Conservation (phyloP, 805 yeast species). For the Komagataella ulmi region DNA sequence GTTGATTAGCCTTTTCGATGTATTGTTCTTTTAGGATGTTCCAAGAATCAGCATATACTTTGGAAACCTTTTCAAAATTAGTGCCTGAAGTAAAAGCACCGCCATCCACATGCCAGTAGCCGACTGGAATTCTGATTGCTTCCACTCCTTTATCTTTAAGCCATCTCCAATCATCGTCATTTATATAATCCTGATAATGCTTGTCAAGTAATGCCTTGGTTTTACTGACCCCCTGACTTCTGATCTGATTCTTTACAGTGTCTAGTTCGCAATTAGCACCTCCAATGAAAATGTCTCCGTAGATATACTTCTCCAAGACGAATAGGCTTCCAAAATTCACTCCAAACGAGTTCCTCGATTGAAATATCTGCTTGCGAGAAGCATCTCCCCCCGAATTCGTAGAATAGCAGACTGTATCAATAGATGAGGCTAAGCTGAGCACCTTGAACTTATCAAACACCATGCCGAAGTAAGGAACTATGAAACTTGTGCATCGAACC, state of each 20-base stretch:
- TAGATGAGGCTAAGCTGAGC: background rate
- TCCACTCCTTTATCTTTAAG: slow-evolving; percentile 55
- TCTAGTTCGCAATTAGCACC: slow-evolving; percentile 59
- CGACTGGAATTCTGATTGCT: slow-evolving; percentile 76
- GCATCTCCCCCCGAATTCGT: slow-evolving; percentile 20
- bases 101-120: slow-evolving; percentile 74
- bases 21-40: slow-evolving; percentile 30
- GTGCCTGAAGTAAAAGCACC: slow-evolving; percentile 47
- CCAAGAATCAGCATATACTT: slow-evolving; percentile 72
- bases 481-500: no score
- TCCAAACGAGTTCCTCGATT: slow-evolving; percentile 56
- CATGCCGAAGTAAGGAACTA: background rate
- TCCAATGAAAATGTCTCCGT: slow-evolving; percentile 43
- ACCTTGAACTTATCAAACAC: background rate
- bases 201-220: slow-evolving; percentile 39
- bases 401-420: slow-evolving; percentile 15
- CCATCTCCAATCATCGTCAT: slow-evolving; percentile 73
- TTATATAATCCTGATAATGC: slow-evolving; percentile 55
- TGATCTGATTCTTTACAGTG: slow-evolving; percentile 41
- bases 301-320: slow-evolving; percentile 72
- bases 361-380: slow-evolving; percentile 38
- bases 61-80: slow-evolving; percentile 39
- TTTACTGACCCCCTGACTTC: slow-evolving; percentile 35
- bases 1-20: slow-evolving; percentile 43
- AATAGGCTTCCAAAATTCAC: slow-evolving; percentile 79